A percentile compares a stretch with the other conserved stretches of the same genome.
Evolutionary conservation across 2,329 filamentous ascomycete genomes (phyloP).

Genomic region (Fusarium sp.): DNA sequence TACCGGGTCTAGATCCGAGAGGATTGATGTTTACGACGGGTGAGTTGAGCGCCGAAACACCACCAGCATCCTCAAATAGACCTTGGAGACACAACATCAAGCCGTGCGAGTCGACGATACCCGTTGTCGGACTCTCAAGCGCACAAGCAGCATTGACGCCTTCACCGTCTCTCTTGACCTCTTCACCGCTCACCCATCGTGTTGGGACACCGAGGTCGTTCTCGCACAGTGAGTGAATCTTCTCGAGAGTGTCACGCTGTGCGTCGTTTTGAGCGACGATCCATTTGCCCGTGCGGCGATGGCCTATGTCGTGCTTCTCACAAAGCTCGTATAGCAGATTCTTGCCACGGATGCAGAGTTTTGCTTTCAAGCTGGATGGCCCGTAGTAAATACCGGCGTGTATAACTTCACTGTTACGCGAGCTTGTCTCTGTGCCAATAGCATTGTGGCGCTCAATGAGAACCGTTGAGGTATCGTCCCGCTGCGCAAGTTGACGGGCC

Average conservation of each 20-base stretch:
- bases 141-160: conserved; percentile 74
- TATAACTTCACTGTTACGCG: conserved; percentile 94
- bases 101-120: conserved; percentile 88
- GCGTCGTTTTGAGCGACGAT: conserved; percentile 84
- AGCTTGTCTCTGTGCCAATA: conserved; percentile 86
- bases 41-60: conserved; percentile 76
- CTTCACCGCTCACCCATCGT: conserved; percentile 71
- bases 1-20: conserved; percentile 56
- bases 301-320: conserved; percentile 70
- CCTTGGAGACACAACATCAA: conserved; percentile 85
- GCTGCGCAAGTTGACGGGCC: conserved; percentile 76
- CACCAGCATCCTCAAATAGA: conserved; percentile 79
- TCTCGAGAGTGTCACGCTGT: conserved; percentile 72
- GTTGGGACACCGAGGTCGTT: conserved; percentile 69
- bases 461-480: conserved; percentile 72
- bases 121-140: conserved; percentile 86
- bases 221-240: conserved; percentile 58
- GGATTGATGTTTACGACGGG: conserved; percentile 70
- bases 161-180: conserved; percentile 75
- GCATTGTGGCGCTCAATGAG: conserved; percentile 82
- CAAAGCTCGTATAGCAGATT: conserved; percentile 84
- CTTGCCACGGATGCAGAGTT: conserved; percentile 82
- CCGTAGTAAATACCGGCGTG: conserved; percentile 96
- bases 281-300: conserved; percentile 89
- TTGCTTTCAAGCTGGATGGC: conserved; percentile 78